Conservation (phyloP, 805 yeast genomes). For the Zygotorulaspora chibaensis region DNA sequence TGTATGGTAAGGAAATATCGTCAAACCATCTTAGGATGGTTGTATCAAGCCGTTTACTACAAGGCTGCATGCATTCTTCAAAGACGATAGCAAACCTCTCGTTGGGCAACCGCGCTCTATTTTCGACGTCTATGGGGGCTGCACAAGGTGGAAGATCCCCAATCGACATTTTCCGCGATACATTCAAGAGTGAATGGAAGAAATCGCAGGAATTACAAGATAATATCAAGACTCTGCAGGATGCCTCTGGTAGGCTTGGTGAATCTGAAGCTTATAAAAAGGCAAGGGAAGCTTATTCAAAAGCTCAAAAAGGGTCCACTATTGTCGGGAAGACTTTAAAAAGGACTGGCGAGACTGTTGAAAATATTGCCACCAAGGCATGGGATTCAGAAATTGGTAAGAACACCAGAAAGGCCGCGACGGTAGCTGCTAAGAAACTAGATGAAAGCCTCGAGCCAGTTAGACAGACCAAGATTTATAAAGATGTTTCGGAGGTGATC, state of each 20-base stretch:
- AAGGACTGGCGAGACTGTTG: constrained; percentile 92
- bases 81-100: background rate
- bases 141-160: constrained; percentile 50
- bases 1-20: constrained; percentile 4
- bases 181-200: constrained; percentile 86
- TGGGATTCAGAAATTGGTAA: constrained; percentile 96
- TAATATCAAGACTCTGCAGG: constrained; percentile 89
- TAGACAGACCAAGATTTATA: constrained; percentile 81
- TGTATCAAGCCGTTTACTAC: background rate
- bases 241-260: constrained; percentile 90
- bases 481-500: constrained; percentile 81
- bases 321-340: constrained; percentile 70
- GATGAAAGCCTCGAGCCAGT: constrained; percentile 89
- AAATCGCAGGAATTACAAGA: constrained; percentile 86
- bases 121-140: constrained; percentile 14
- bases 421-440: constrained; percentile 75
- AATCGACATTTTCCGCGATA: constrained; percentile 85
- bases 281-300: constrained; percentile 88
- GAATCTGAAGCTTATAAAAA: constrained; percentile 90
- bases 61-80: too few relatives aligned
- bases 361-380: constrained; percentile 81
- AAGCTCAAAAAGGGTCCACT: constrained; percentile 69
- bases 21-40: constrained; percentile 1
- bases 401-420: constrained; percentile 82
- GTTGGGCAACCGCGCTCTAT: constrained; percentile 5